Base-by-base conservation (phyloP, 1,139 yeast species). In the Sugiyamaella japonica region DNA sequence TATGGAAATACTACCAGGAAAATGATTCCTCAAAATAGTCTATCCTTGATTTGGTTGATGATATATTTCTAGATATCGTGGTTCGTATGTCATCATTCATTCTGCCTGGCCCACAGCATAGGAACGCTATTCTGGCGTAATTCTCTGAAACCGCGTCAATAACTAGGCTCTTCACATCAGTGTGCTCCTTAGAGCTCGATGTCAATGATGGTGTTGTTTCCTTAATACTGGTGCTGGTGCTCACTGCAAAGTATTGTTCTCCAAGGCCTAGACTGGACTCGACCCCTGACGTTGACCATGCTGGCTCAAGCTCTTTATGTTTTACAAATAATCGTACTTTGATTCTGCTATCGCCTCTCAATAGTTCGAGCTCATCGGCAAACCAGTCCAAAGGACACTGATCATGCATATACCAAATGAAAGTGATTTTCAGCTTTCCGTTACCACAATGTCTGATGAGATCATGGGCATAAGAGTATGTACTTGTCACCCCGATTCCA, bases 401-500 rank as follows among this genome's bases (percentile, higher is more conserved):
- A 10, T 56, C 57, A 17, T 56, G 46, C 16, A 61, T 55, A 23
- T 59, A 56, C 66, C 65, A 62, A 10, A 60, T 49, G 23, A 63
- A 54, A 1, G 48, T 39, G 16, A 55, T 41, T 28, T 44, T 45
- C 29, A 56, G 71, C 73, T 42, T 55, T 12, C 42, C 53, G 43
- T 32, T 58, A 50, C 42, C n/a, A 48, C 32, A 61, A 48, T 31
- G 53, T 45, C 40, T 39, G 29, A 53, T 67, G 64, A 5, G 67
- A 56, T 58, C 2, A 83, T 82, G 2, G 28, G 54, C 56, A 45
- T 53, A 50, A 8, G 56, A 43, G 20, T 50, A 44, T 10, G 48
- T 49, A 13, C 53, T 83, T 1, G 91, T 84, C 55, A 86, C 74
- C 65, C 91, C 93, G 60, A 83, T 84, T 54, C 89, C 89, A 61